phyloP scores from a whole-genome alignment of 208 protist genomes.

The Vickermania spadyakhi region DNA sequence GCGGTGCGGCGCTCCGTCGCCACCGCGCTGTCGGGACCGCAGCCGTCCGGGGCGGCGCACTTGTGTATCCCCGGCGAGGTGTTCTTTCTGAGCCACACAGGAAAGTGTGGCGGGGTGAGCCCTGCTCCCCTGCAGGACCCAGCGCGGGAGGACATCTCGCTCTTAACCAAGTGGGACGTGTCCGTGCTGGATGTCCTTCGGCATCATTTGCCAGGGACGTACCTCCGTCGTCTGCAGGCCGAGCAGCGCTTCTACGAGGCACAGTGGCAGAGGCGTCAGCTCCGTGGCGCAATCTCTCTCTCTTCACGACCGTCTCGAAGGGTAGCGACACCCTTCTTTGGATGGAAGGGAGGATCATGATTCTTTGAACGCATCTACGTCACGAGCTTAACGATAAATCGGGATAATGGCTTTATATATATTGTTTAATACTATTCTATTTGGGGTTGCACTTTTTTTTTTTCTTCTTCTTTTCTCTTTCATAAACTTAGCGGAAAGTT shows the following conservation, averaged over 20 bases:
- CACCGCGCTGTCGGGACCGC: conserved; percentile 2
- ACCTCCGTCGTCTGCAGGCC: conserved; percentile 10
- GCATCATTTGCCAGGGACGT: conserved; percentile 49
- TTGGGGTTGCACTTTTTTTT: conserved; percentile 2
- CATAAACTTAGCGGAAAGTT: too few relatives aligned
- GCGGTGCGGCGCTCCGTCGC: conserved; percentile 7
- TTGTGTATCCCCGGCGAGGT: neutral
- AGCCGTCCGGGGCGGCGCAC: conserved; percentile 1
- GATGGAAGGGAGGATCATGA: too few relatives aligned
- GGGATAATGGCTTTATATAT: conserved; percentile 7
- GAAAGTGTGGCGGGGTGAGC: neutral
- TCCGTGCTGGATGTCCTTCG: conserved; percentile 8
- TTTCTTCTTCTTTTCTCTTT: conserved; percentile 10
- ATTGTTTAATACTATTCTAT: conserved; percentile 1
- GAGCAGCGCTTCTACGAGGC: neutral
- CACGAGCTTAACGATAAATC: too few relatives aligned
- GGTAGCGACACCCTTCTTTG: too few relatives aligned
- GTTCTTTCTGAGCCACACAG: neutral
- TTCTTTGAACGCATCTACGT: too few relatives aligned
- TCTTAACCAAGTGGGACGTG: neutral
- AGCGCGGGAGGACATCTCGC: neutral
- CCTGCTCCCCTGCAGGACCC: neutral
- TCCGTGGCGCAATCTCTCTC: neutral
- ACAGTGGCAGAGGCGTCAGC: neutral
- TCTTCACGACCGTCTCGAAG: neutral